phyloP scores from a whole-genome alignment of 2,329 filamentous ascomycete species.

The Beauveria sp. region DNA sequence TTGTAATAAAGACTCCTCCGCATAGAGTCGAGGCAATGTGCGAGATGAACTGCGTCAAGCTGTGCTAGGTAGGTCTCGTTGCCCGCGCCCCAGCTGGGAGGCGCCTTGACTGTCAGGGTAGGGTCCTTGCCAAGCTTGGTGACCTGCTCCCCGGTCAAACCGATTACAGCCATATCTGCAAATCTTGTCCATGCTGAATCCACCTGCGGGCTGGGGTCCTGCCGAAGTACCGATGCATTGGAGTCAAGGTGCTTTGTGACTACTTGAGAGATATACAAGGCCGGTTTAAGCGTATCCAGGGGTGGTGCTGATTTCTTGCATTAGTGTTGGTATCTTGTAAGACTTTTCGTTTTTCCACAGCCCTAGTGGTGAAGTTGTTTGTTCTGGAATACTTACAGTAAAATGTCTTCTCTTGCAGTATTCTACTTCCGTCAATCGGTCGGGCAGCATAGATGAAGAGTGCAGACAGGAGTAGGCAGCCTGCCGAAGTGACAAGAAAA shows the following conservation, averaged over 20 bases:
- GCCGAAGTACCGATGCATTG: conserved; percentile 2
- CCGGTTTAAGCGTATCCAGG: not conserved
- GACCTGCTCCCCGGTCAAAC: conserved; percentile 5
- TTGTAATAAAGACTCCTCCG: not conserved
- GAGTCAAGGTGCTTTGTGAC: not conserved
- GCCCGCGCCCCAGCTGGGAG: conserved; percentile 5
- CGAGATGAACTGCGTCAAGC: conserved; percentile 5
- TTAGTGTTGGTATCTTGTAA: no score
- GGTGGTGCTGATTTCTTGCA: not conserved
- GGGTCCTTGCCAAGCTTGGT: conserved; percentile 3
- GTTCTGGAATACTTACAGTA: not conserved
- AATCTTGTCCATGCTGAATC: conserved; percentile 1
- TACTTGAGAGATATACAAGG: not conserved
- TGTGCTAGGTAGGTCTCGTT: not conserved
- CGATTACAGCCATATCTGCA: conserved; percentile 6
- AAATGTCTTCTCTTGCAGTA: not conserved
- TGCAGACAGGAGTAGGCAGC: not conserved
- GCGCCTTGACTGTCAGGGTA: not conserved
- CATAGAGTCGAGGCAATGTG: conserved; percentile 6
- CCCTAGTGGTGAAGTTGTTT: not conserved
- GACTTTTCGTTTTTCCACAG: no score
- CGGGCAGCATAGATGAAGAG: not conserved
- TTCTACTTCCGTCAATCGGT: not conserved
- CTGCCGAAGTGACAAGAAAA: not conserved
- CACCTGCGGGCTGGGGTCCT: conserved; percentile 5